Base-by-base conservation (phyloP, 495 filamentous ascomycete genomes). In the Penicillium silybi region DNA sequence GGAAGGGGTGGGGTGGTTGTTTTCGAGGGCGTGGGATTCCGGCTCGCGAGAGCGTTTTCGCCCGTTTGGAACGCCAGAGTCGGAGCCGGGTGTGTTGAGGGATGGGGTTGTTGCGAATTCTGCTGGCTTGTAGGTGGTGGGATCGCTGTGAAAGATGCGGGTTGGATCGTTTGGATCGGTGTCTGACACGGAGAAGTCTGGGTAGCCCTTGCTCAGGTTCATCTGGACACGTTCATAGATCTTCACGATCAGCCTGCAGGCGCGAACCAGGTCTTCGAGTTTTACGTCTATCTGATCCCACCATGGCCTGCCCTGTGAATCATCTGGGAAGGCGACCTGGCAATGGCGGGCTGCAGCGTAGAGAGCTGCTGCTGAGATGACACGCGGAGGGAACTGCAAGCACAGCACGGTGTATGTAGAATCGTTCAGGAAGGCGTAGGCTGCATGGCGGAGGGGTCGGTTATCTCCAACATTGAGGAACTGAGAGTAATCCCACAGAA, bases 391-490 rank as follows among this genome's bases (percentile, higher is more conserved):
- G 65, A 89, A 88, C 22, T 92, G 73, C n/a, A 99, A 78, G 47
- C 90, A 95, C 18, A 97, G 73, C 43, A 85, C 81, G 17, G 91
- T 96, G 46, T 92, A 80, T 50, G 78, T 85, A 11, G 85, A 83
- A 69, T 99, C 93, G 68, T 93, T 96, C 46, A 96, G 78, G 61
- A 96, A 97, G 4, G 89, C 85, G 87, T 92, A 97, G 2, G 89
- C 84, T 2, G 89, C 82, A 63, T 95, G 87, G 46, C 92, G 83
- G 20, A 97, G 69, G 22, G 72, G 67, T 65, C 89, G 86, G 64
- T 90, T 83, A 50, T 90, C 83, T 48, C 85, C 79, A 32, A 88
- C 71, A 27, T 79, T 74, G 49, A 96, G 77, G 59, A 77, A 82
- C 34, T 80, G 76, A 18, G 95, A 78, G 58, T 88, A 83, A 9